A percentile compares a stretch with the other conserved stretches of the same genome.
Conservation (phyloP, 768 basidiomycete genomes). For the Boletellus sp. region DNA sequence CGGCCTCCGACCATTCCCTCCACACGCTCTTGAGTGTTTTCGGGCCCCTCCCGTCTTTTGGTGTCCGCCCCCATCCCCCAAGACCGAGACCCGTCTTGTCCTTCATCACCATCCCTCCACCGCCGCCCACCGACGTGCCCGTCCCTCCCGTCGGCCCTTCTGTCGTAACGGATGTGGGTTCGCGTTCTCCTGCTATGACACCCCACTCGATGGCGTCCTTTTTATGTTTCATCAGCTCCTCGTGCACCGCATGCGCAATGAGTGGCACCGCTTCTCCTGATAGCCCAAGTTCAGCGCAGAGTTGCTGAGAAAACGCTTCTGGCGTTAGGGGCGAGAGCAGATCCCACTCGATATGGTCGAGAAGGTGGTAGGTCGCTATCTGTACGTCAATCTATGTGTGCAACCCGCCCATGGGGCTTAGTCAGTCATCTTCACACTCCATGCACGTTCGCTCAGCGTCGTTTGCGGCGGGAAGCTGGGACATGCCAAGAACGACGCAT, state of each 20-base stretch:
- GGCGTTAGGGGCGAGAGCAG: conserved; percentile 90
- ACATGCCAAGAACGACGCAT: conserved; percentile 1
- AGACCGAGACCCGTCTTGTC: conserved; percentile 81
- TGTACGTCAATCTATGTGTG: conserved; percentile 88
- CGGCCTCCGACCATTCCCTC: conserved; percentile 92
- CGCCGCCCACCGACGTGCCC: conserved; percentile 16
- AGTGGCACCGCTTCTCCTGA: conserved; percentile 85
- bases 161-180: conserved; percentile 17
- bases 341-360: conserved; percentile 99
- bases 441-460: conserved; percentile 17
- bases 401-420: background rate
- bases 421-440: conserved; percentile 10
- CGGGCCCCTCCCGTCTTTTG: conserved; percentile 77
- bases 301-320: conserved; percentile 72
- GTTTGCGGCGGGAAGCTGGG: conserved; percentile 11
- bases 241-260: conserved; percentile 90
- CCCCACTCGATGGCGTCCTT: conserved; percentile 95
- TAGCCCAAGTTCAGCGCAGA: conserved; percentile 84
- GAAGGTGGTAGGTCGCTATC: conserved; percentile 83
- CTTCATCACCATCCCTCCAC: conserved; percentile 62
- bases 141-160: conserved; percentile 15
- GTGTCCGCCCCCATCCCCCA: conserved; percentile 69
- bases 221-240: conserved; percentile 93
- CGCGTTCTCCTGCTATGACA: conserved; percentile 62
- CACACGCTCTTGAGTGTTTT: conserved; percentile 83